These are phyloP conservation scores for Xylaria scruposa DNA, from an alignment of 495 filamentous ascomycete genomes.

Conservation along the genomic window DNA sequence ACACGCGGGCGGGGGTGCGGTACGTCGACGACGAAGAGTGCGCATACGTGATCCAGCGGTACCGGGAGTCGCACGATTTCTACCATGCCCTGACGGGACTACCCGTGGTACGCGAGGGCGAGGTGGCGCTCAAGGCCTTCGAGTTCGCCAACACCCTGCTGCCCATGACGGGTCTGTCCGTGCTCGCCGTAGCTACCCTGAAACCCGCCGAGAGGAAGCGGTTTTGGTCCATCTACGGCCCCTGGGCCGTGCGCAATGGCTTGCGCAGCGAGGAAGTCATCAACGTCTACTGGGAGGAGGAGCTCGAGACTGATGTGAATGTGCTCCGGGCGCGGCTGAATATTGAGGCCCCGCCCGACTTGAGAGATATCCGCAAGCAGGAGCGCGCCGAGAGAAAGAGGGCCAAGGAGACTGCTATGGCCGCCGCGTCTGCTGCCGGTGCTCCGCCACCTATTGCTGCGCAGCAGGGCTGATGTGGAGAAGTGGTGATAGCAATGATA, in stretches of 20 bases:
- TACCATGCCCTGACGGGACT: conserved; percentile 95
- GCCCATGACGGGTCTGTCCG: conserved; percentile 83
- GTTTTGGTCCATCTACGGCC: conserved; percentile 77
- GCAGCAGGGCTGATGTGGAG: conserved; percentile 10
- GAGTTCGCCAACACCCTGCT: conserved; percentile 94
- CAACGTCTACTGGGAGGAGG: conserved; percentile 98
- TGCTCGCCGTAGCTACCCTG: conserved; percentile 75
- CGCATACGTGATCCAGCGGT: conserved; percentile 98
- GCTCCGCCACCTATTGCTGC: background rate
- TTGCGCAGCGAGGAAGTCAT: conserved; percentile 79
- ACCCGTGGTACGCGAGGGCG: conserved; percentile 90
- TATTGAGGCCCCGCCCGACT: conserved; percentile 88
- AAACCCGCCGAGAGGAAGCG: conserved; percentile 76
- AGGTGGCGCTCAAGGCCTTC: conserved; percentile 93
- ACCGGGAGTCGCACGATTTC: conserved; percentile 97
- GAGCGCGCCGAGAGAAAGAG: conserved; percentile 72
- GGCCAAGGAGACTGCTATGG: conserved; percentile 56
- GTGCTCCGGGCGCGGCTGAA: conserved; percentile 74
- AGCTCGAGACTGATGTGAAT: conserved; percentile 83
- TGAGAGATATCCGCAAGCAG: conserved; percentile 77
- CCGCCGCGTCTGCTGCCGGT: conserved; percentile 14
- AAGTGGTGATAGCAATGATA: background rate
- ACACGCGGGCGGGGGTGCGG: conserved; percentile 79
- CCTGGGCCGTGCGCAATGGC: conserved; percentile 91
- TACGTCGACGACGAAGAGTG: conserved; percentile 95